Evolutionary conservation across 768 basidiomycete species (phyloP).

Genomic region (Pisolithus albus): DNA sequence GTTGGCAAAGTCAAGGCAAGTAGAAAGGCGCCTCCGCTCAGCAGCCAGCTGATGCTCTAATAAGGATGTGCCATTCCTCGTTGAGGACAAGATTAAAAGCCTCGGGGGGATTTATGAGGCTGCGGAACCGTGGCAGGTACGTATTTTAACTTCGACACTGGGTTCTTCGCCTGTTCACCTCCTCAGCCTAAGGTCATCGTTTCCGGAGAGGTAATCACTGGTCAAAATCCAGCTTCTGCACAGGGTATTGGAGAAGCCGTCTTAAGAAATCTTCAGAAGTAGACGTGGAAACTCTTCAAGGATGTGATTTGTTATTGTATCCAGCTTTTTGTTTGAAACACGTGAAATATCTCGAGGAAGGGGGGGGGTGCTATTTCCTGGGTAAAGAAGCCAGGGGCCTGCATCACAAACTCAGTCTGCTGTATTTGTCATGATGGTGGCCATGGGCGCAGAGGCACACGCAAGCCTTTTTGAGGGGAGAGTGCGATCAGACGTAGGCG

Average conservation of each 20-base stretch:
- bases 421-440: not conserved
- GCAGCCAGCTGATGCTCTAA: not conserved
- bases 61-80: conserved; percentile 60
- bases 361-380: too few relatives aligned
- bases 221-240: conserved; percentile 71
- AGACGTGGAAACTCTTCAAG: not conserved
- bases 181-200: conserved; percentile 41
- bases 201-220: conserved; percentile 57
- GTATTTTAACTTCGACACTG: conserved; percentile 18
- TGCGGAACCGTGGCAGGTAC: conserved; percentile 47
- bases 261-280: not conserved
- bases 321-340: not conserved
- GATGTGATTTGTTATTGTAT: not conserved
- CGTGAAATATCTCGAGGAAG: too few relatives aligned
- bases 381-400: too few relatives aligned
- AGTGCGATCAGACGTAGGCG: conserved; percentile 44
- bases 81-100: conserved; percentile 56
- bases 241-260: conserved; percentile 42
- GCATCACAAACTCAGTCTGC: not conserved
- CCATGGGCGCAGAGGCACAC: not conserved
- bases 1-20: conserved; percentile 39
- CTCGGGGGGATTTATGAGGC: conserved; percentile 65
- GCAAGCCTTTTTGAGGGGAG: conserved; percentile 6
- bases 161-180: not conserved
- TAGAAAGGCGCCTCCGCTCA: not conserved